phyloP scores from a whole-genome alignment of 2,329 filamentous ascomycete genomes.

The Cladorrhinum sp. region DNA sequence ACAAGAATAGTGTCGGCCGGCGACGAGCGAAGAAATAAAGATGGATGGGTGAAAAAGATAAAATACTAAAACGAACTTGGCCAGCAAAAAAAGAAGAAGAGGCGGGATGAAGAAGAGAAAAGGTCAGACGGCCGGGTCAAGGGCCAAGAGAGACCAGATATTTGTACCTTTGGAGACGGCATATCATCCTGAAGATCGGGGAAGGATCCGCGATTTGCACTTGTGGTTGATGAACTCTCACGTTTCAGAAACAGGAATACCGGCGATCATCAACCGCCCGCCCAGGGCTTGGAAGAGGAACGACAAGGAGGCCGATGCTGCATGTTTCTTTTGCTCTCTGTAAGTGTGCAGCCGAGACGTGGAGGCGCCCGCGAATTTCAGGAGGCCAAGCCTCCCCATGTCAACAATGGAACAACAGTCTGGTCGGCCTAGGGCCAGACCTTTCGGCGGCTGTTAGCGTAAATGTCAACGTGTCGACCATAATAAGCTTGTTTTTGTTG shows the following conservation, averaged over 20 bases:
- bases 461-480: background rate
- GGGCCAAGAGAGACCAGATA: slow-evolving; percentile 24
- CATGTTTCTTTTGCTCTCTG: background rate
- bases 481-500: slow-evolving; percentile 6
- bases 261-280: slow-evolving; percentile 13
- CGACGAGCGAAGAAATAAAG: slow-evolving; percentile 43
- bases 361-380: background rate
- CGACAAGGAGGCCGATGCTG: background rate
- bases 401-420: background rate
- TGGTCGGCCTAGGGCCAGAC: background rate
- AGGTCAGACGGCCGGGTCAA: slow-evolving; percentile 4
- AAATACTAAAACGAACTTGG: slow-evolving; percentile 16
- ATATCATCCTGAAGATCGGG: slow-evolving; percentile 14
- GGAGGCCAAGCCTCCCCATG: background rate
- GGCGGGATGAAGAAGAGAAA: slow-evolving; percentile 18
- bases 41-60: slow-evolving; percentile 28
- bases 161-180: slow-evolving; percentile 27
- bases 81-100: slow-evolving; percentile 18
- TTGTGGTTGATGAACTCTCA: slow-evolving; percentile 19
- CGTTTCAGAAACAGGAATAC: slow-evolving; percentile 25
- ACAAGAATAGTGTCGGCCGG: slow-evolving; percentile 47
- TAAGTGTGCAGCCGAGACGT: background rate
- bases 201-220: slow-evolving; percentile 17
- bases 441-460: slow-evolving; percentile 2
- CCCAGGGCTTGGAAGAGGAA: slow-evolving; percentile 3